A percentile compares a stretch with the other conserved stretches of the same genome.
phyloP scores from a whole-genome alignment of 148 eudicot genomes.

The Fallopia convolvulus region DNA sequence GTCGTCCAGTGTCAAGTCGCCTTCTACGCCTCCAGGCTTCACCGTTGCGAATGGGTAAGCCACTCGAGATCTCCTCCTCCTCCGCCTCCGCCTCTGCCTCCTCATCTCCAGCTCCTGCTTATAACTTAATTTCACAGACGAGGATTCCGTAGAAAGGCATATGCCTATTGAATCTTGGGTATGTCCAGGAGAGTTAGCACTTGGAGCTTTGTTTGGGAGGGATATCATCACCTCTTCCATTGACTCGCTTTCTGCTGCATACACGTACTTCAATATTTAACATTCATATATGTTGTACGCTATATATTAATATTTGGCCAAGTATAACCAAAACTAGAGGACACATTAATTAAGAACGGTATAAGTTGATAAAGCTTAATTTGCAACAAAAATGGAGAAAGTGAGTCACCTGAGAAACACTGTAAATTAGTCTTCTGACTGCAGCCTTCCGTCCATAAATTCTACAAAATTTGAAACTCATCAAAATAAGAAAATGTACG shows the following conservation, averaged over 20 bases:
- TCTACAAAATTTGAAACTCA: neutral
- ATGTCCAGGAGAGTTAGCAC: neutral
- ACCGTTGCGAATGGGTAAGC: conserved; percentile 53
- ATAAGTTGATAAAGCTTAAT: too few relatives aligned
- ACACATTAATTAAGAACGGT: too few relatives aligned
- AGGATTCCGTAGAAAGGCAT: neutral
- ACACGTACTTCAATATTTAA: neutral
- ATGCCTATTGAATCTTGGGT: neutral
- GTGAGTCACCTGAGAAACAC: neutral
- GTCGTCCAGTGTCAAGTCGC: conserved; percentile 42
- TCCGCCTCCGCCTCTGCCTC: neutral
- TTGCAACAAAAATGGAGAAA: too few relatives aligned
- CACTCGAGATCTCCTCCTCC: conserved; percentile 5
- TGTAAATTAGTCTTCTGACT: neutral
- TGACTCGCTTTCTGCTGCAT: neutral
- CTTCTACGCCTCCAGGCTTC: conserved; percentile 56
- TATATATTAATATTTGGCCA: too few relatives aligned
- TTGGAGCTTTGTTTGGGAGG: neutral
- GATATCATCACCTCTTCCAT: neutral
- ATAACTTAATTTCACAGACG: neutral
- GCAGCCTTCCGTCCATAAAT: neutral
- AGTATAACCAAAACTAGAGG: too few relatives aligned
- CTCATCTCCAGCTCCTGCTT: conserved; percentile 15
- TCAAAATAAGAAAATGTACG: neutral
- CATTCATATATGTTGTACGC: too few relatives aligned